Evolutionary conservation across 352 stramenopile species (phyloP), one percentile per base, ranked within the genome.

Genomic region (Saprolegnia diclina): DNA sequence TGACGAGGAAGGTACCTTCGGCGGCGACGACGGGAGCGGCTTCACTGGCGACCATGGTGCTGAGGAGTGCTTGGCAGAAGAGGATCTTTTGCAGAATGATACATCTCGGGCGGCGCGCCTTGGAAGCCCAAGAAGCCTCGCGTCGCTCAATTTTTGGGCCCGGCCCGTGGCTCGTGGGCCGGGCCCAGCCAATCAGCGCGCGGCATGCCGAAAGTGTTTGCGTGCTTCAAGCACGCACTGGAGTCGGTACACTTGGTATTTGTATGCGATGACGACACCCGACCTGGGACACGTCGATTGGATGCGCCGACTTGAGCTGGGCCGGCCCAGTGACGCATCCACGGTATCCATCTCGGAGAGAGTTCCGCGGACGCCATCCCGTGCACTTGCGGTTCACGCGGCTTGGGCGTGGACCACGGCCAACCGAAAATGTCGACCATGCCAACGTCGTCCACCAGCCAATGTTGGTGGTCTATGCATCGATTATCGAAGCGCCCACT

Each of bases 1-100:
- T 99, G 24, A 98, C 95, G 55, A 92, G 85, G 75, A 91, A 91
- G 1, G 92, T 89, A 71, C 83, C 83, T 85, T 91, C 81, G 18
- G 76, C 80, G 21, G 80, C n/a, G 35, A 67, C 26, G 35, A 11
- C 52, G 35, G 52, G 52, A 14, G 21, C 26, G 56, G n/a, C 18
- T 64, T 64, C 56, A 55, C 26, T 64, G 56, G 52, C 52, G 35
- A 59, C 52, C 52, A 59, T 59, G 24, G 24, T 35, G 19, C 3
- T 5, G 2, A 35, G n/a, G n/a, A 54, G 46, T 54, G 5, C n/a
- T 54, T 59, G 35, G 13, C 10, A 24, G 35, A 48, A n/a, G 42
- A n/a, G 42, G 42, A 48, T 14, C 42, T 48, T 21, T 59, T 59
- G 24, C 24, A 59, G 35, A 59, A 59, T 59, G 52, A 59, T 16